These are phyloP conservation scores for Lablab purpureus DNA, from an alignment of 306 rosid genomes.

Conservation along the genomic window DNA sequence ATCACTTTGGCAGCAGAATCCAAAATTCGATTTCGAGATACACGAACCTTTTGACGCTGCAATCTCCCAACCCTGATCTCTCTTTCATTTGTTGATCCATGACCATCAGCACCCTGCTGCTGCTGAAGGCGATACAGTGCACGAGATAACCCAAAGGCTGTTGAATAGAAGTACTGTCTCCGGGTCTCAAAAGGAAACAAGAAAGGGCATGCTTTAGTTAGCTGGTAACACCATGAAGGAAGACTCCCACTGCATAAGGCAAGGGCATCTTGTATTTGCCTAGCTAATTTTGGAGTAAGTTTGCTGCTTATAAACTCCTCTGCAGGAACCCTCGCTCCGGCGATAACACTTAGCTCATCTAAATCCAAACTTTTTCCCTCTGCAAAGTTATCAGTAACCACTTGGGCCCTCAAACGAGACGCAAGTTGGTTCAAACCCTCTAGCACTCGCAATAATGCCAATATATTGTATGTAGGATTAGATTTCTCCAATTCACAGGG, in stretches of 20 bases:
- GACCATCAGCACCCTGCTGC: constrained; percentile 99
- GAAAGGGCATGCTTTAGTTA: constrained; percentile 98
- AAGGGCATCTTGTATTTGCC: constrained; percentile 99
- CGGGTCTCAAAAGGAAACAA: constrained; percentile 97
- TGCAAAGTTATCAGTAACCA: constrained; percentile 74
- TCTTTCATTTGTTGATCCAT: constrained; percentile 85
- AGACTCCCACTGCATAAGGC: constrained; percentile 99
- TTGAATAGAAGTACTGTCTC: constrained; percentile 94
- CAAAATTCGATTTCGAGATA: constrained; percentile 91
- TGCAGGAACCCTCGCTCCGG: constrained; percentile 66
- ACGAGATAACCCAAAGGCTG: constrained; percentile 98
- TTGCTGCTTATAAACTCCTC: constrained; percentile 94
- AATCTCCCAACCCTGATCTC: constrained; percentile 98
- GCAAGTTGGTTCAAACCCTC: constrained; percentile 98
- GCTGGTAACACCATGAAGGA: constrained; percentile 97
- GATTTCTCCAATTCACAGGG: constrained; percentile 96
- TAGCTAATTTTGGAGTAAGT: constrained; percentile 96
- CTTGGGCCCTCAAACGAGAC: constrained; percentile 82
- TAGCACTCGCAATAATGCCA: constrained; percentile 85
- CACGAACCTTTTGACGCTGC: constrained; percentile 98
- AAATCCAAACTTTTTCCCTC: constrained; percentile 69
- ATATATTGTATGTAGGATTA: constrained; percentile 83
- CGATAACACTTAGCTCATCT: constrained; percentile 63
- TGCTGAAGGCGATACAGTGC: constrained; percentile 95
- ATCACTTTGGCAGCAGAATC: constrained; percentile 99